Evolutionary conservation across 2,329 filamentous ascomycete species (phyloP).

Genomic region (Hypocreales sp.): DNA sequence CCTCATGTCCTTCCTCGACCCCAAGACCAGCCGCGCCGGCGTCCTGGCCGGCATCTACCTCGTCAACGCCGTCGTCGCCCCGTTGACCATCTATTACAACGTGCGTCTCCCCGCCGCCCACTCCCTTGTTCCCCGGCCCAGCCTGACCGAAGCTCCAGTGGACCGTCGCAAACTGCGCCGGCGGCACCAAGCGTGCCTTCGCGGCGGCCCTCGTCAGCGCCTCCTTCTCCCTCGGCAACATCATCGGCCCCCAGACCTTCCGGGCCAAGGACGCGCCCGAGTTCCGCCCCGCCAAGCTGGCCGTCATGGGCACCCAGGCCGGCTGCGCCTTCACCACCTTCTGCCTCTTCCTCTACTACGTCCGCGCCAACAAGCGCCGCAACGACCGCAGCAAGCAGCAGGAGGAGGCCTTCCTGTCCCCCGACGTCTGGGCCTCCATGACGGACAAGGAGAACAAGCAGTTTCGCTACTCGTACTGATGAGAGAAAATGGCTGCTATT

Average conservation of each 20-base stretch:
- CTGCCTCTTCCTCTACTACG: conserved; percentile 32
- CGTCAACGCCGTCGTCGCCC: conserved; percentile 31
- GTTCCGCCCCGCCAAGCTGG: conserved; percentile 37
- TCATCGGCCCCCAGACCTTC: conserved; percentile 42
- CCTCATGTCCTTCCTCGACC: conserved; percentile 34
- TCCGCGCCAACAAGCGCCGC: conserved; percentile 28
- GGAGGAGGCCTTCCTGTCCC: conserved; percentile 24
- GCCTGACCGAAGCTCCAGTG: conserved; percentile 13
- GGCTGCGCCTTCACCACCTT: conserved; percentile 25
- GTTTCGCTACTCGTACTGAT: conserved; percentile 34
- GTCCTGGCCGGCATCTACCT: conserved; percentile 33
- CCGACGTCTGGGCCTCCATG: conserved; percentile 29
- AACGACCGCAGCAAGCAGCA: conserved; percentile 12
- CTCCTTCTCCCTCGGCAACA: conserved; percentile 36
- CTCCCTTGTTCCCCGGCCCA: background rate
- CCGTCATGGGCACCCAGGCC: conserved; percentile 35
- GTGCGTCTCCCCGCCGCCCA: conserved; percentile 10
- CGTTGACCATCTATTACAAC: conserved; percentile 28
- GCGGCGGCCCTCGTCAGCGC: conserved; percentile 32
- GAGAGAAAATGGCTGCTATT: too few relatives aligned
- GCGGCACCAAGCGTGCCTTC: conserved; percentile 35
- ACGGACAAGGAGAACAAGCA: conserved; percentile 42
- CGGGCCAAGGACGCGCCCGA: conserved; percentile 33
- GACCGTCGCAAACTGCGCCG: conserved; percentile 34
- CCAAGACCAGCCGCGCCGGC: conserved; percentile 26